Evolutionary conservation across 2,329 filamentous ascomycete species (phyloP), one percentile per base, ranked within the genome.

Genomic region (Colletotrichum gloeosporioides): DNA sequence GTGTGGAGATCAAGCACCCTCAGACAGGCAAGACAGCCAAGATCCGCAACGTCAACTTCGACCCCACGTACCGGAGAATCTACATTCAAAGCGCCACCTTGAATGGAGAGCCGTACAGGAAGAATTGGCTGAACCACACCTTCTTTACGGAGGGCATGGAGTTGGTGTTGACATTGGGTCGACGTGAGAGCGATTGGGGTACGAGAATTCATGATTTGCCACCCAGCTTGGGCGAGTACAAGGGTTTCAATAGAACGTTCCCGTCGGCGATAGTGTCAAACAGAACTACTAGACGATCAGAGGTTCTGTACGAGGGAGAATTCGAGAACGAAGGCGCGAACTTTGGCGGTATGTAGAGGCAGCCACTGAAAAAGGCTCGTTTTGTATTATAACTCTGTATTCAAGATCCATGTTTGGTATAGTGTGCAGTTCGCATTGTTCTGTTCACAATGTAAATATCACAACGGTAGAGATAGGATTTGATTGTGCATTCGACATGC

Each of bases 71-170:
- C 77, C 80, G 87, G 77, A 87, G 88, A 18, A 88, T 94, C 1
- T 95, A 91, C 76, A 91, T 95, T 13, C 93, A 95, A 83, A 91
- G 85, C 57, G 93, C 90, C 3, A 94, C 87, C 8, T 84, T 94
- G 34, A 83, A 95, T 79, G 93, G 93, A 2, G 78, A 88, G 79
- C 81, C 85, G 0, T 95, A 93, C 80, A 90, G 88, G 0, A 90
- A 88, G 83, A 95, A 91, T 80, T 95, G 93, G 93, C 85, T 95
- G 16, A 88, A 89, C 53, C 93, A 95, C 83, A 89, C 88, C 65
- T 95, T 95, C 80, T 95, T 94, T 80, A 84, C 89, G 0, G 87
- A 94, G 7, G 93, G 93, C 2, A 91, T 91, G 16, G 87, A 91
- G 70, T 84, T 95, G 59, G 92, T 94, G 67, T 83, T 95, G 65